Percentiles rank a stretch among this genome's conserved stretches.
Conservation (phyloP, 1,139 yeast species). For the Hyphopichia pseudoburtonii region DNA sequence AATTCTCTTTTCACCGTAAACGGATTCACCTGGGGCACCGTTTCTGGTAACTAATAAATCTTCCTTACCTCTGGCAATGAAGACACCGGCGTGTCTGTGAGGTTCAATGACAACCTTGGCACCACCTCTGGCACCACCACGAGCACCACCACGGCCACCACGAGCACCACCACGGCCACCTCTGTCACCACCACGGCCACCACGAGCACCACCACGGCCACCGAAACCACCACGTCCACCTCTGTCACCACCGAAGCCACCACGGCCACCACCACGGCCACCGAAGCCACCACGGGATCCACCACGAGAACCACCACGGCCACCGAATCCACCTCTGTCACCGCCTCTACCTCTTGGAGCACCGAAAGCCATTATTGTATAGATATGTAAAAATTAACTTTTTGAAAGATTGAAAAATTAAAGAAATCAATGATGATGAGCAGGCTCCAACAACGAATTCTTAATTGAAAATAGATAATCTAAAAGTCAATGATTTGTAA, state of each 20-base stretch:
- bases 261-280: slow-evolving; percentile 25
- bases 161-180: slow-evolving; percentile 56
- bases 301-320: slow-evolving; percentile 28
- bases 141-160: slow-evolving; percentile 72
- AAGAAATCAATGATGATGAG: neutral
- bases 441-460: neutral
- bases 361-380: slow-evolving; percentile 24
- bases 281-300: slow-evolving; percentile 28
- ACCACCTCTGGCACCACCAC: slow-evolving; percentile 81
- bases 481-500: neutral
- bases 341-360: slow-evolving; percentile 50
- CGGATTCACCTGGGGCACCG: slow-evolving; percentile 97
- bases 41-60: slow-evolving; percentile 96
- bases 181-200: slow-evolving; percentile 40
- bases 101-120: slow-evolving; percentile 97
- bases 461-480: neutral
- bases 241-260: slow-evolving; percentile 31
- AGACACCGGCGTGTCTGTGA: slow-evolving; percentile 97
- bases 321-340: slow-evolving; percentile 47
- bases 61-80: slow-evolving; percentile 99
- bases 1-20: slow-evolving; percentile 96
- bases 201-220: slow-evolving; percentile 47
- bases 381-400: neutral
- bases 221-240: slow-evolving; percentile 36
- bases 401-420: neutral